Evolutionary conservation across 495 filamentous ascomycete genomes (phyloP).

Genomic region (Baudoinia panamericana): DNA sequence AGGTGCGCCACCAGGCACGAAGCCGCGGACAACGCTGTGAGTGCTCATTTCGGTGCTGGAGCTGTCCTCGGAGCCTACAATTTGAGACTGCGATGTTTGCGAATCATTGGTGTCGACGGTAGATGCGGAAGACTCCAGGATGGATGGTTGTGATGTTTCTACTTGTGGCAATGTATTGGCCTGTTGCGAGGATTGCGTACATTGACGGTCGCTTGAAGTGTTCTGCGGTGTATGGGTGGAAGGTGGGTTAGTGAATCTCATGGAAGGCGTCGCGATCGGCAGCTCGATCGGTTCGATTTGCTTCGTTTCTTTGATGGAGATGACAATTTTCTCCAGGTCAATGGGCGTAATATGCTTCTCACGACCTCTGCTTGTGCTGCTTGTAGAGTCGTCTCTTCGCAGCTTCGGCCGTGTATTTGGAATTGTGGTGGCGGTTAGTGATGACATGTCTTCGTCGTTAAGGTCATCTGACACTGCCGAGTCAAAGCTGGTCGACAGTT

Average conservation of each 20-base stretch:
- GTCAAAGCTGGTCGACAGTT: conserved; percentile 83
- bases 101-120: conserved; percentile 27
- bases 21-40: conserved; percentile 74
- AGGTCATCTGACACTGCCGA: conserved; percentile 56
- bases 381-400: conserved; percentile 38
- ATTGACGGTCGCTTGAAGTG: neutral
- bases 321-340: conserved; percentile 79
- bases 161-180: conserved; percentile 19
- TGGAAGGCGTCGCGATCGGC: conserved; percentile 19
- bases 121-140: conserved; percentile 28
- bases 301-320: conserved; percentile 71
- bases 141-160: conserved; percentile 16
- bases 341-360: conserved; percentile 85
- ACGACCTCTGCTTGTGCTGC: conserved; percentile 49
- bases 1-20: conserved; percentile 65
- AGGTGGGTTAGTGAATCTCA: conserved; percentile 4
- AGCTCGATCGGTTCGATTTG: conserved; percentile 44
- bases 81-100: conserved; percentile 15
- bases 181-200: neutral
- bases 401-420: conserved; percentile 46
- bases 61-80: conserved; percentile 26
- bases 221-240: conserved; percentile 15
- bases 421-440: conserved; percentile 42
- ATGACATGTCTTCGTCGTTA: conserved; percentile 49
- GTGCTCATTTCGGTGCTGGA: conserved; percentile 40